Evolutionary conservation across 2,329 filamentous ascomycete species (phyloP), one percentile per base, ranked within the genome.

Genomic region (Exophiala xenobiotica): DNA sequence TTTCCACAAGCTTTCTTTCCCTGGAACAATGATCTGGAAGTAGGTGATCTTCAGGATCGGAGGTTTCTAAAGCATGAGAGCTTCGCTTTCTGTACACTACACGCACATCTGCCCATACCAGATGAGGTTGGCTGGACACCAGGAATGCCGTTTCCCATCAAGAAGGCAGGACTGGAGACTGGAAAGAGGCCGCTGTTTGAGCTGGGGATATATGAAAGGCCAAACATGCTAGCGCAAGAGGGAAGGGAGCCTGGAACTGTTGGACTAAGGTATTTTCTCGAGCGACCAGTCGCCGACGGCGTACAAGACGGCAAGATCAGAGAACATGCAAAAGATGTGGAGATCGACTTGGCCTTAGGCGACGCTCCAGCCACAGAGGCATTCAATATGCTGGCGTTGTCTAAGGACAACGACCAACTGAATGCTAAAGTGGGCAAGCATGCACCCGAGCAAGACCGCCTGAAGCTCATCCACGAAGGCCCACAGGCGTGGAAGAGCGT

Each of bases 201-300:
- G 35, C 57, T 74, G 2, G 71, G 71, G 2, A 65, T 74, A 9
- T 74, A 72, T 43, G 74, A 78, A 57, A 65, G 75, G 1, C 75
- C 75, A 0, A 77, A 74, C 50, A 77, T 78, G 75, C 64, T 76
- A 3, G 69, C 67, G 14, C 65, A 68, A 11, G 70, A 72, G 16
- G 74, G 73, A 5, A 65, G 67, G 20, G 75, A 77, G 53, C 67
- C 69, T 0, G 75, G 75, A 0, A 74, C 73, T 1, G 61, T 76
- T 8, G 74, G 75, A 0, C 70, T 74, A 45, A 70, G 73, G 24
- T 66, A 76, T 61, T 78, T 72, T 47, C 64, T 78, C 3, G 74
- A 78, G 53, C 60, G 75, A 4, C 67, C 74, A 1, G 64, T 76
- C 3, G 67, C 72, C 0, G 73, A 75, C 54, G 52, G 26, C 56